phyloP scores from a whole-genome alignment of 202 grass and related monocot species.

The Dendrocalamus latiflorus region DNA sequence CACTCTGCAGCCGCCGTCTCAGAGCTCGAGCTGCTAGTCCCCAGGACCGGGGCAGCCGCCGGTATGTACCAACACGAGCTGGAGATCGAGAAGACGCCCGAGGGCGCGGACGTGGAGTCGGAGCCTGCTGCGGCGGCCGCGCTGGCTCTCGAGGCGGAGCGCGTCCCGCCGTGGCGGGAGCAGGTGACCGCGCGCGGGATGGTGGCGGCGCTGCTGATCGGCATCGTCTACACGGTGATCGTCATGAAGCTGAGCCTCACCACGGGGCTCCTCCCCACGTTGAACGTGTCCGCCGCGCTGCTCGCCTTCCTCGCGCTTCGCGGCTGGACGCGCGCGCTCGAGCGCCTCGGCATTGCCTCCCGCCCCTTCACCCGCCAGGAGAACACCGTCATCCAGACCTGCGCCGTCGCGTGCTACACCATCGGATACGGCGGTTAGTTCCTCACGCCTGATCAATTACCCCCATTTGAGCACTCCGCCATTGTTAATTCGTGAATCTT shows the following conservation, averaged over 20 bases:
- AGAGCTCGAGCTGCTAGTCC: conserved; percentile 46
- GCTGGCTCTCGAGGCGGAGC: conserved; percentile 22
- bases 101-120: conserved; percentile 34
- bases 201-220: conserved; percentile 56
- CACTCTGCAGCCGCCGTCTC: conserved; percentile 5
- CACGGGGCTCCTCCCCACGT: conserved; percentile 76
- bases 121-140: conserved; percentile 9
- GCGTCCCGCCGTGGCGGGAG: conserved; percentile 68
- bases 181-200: conserved; percentile 78
- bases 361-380: conserved; percentile 87
- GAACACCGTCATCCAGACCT: conserved; percentile 94
- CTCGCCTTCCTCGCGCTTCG: conserved; percentile 83
- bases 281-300: conserved; percentile 89
- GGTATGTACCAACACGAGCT: conserved; percentile 27
- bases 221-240: conserved; percentile 79
- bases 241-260: conserved; percentile 93
- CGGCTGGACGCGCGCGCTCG: conserved; percentile 60
- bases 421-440: conserved; percentile 35
- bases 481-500: not conserved
- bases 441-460: not conserved
- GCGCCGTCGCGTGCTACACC: conserved; percentile 86
- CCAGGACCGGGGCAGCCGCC: not conserved
- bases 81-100: conserved; percentile 51
- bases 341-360: conserved; percentile 48
- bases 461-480: not conserved